Base-by-base conservation (phyloP, 2,329 filamentous ascomycete genomes). In the Cordyceps sp. region DNA sequence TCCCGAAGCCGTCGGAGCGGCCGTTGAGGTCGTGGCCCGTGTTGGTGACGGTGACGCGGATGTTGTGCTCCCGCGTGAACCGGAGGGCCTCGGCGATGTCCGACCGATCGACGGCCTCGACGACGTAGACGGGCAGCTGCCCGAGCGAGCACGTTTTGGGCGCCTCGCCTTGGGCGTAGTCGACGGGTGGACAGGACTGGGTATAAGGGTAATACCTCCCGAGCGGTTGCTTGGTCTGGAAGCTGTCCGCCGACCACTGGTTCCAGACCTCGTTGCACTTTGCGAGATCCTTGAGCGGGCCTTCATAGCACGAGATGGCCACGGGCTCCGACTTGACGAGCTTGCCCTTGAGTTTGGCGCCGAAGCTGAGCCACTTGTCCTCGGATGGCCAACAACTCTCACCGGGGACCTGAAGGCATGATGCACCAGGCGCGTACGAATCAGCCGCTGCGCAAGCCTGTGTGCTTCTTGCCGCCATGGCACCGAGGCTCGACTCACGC, bases 11-110 rank as follows among this genome's bases (percentile, higher is more conserved):
- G 22, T 49, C 44, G 14, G 45, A 45, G 18, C 52, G 45, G 3
- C 55, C 54, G 15, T 53, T 42, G 23, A 53, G 49, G 32, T 62
- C 57, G 39, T 64, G 59, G 0, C 59, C 61, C 1, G 59, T 62
- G 34, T 55, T 57, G 36, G 52, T 52, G 27, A 64, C 45, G 6
- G 53, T 52, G 4, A 63, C 41, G 3, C 60, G 52, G 21, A 62
- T 43, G 33, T 58, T 56, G 20, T 30, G 29, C 18, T 2, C 3
- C 17, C 17, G 29, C 6, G 55, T 52, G 34, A 59, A 50, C 10
- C 37, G 33, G 9, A 65, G 57, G 58, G 75, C 70, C 12, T 26
- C 13, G n/a, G 14, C 12, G 8, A 48, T 37, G 30, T 48, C 30
- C 3, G 29, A 20, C 2, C 30, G 33, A 2, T 26, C 35, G 0